These are phyloP conservation scores for Xylaria flabelliformis DNA, from an alignment of 495 filamentous ascomycete species.

Conservation along the genomic window DNA sequence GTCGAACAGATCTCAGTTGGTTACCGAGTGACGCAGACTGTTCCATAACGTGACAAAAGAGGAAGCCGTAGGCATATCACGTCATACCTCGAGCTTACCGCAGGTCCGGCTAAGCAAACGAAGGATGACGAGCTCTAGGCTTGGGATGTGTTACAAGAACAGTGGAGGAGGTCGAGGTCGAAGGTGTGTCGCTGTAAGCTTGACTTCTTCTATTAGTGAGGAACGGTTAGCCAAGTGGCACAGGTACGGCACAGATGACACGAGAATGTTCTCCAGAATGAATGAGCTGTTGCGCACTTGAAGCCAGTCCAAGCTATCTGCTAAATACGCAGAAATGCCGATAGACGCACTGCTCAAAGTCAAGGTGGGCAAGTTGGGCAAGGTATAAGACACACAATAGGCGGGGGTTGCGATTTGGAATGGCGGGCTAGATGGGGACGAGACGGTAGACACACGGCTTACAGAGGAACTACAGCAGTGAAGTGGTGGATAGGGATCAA, in stretches of 20 bases:
- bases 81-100: constrained; percentile 44
- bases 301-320: not conserved
- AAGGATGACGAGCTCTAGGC: constrained; percentile 36
- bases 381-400: not conserved
- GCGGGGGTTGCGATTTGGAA: not conserved
- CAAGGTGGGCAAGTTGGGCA: not conserved
- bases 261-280: not conserved
- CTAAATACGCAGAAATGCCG: not conserved
- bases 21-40: constrained; percentile 39
- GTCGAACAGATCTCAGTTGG: constrained; percentile 36
- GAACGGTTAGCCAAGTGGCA: constrained; percentile 6
- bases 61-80: constrained; percentile 44
- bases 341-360: not conserved
- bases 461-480: not conserved
- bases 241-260: not conserved
- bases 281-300: not conserved
- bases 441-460: not conserved
- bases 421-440: not conserved
- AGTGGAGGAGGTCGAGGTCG: not conserved
- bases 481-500: not conserved
- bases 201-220: constrained; percentile 12
- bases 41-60: constrained; percentile 54
- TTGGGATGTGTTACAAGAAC: not conserved
- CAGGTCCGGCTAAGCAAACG: constrained; percentile 33
- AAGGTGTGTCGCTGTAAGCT: not conserved